phyloP scores from a whole-genome alignment of 169 alveolate genomes.

The Cryptosporidium viatorum region DNA sequence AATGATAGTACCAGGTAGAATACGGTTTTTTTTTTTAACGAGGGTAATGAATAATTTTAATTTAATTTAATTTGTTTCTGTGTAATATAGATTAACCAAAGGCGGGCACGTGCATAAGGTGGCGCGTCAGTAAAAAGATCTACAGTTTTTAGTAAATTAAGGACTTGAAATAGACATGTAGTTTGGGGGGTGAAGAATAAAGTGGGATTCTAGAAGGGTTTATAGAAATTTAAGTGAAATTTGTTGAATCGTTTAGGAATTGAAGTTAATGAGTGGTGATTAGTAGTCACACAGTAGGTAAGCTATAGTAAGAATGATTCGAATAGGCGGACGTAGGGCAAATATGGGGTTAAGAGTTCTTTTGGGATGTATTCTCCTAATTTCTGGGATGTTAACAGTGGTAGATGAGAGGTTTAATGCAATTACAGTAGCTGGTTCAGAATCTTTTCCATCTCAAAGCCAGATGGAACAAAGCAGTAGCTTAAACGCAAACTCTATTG shows the following conservation, averaged over 20 bases:
- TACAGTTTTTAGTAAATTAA: neutral
- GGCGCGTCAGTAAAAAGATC: conserved; percentile 42
- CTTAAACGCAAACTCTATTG: neutral
- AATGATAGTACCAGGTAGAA: too few relatives aligned
- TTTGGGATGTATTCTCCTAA: neutral
- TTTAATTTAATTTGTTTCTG: too few relatives aligned
- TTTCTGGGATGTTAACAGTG: neutral
- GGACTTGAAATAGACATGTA: conserved; percentile 8
- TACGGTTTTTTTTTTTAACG: too few relatives aligned
- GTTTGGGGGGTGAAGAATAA: neutral
- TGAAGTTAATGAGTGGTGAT: neutral
- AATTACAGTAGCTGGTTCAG: neutral
- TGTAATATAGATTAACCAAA: neutral
- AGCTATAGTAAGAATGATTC: neutral
- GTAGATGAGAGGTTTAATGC: neutral
- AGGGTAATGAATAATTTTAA: too few relatives aligned
- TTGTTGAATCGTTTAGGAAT: neutral
- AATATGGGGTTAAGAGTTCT: neutral
- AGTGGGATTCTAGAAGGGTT: neutral
- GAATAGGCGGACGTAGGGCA: neutral
- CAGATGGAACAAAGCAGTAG: neutral
- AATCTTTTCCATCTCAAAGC: neutral
- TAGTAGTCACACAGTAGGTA: neutral
- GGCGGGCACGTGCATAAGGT: neutral
- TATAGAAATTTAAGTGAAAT: neutral